Evolutionary conservation across 2,329 filamentous ascomycete species (phyloP), one percentile per base, ranked within the genome.

Genomic region (Rutstroemia sp.): DNA sequence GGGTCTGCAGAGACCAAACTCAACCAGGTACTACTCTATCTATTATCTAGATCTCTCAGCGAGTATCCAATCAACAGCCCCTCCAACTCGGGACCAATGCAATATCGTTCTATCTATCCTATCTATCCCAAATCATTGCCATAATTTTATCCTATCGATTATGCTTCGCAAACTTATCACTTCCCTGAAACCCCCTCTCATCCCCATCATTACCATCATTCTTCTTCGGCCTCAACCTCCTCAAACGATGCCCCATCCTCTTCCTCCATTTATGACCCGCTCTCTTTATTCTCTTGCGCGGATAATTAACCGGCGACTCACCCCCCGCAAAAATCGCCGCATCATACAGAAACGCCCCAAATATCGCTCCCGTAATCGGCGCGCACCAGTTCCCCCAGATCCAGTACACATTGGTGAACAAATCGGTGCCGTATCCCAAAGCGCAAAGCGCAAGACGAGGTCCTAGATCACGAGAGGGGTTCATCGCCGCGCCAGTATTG

Each of bases 291-390:
- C 73, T 67, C 58, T 69, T 70, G 25, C 75, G 73, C 2, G 74
- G 74, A 67, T 80, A 76, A 66, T 76, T 80, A 56, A 78, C 75
- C 14, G 76, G 77, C 45, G 71, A 74, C 62, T 79, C 77, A 0
- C 76, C 76, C 5, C 75, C 73, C 0, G 74, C 75, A 61, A 79
- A 79, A 60, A 75, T 78, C 61, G 72, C 73, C 59, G 74, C 71
- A 64, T 79, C 78, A 65, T 80, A 80, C 57, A 78, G 65, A 59
- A 78, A 75, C 8, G 67, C 76, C 0, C 76, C 75, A 42, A 73
- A 67, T 25, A 75, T 70, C 25, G 69, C 70, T 10, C 72, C 76
- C 46, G 59, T 59, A 19, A 72, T 56, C 0, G 72, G 70, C 10
- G 67, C 74, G 57, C 47, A 61, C 71, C 71, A 77, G 56, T 71